Conservation (phyloP, 441 rosid species). For the Bruguiera hainesii region DNA sequence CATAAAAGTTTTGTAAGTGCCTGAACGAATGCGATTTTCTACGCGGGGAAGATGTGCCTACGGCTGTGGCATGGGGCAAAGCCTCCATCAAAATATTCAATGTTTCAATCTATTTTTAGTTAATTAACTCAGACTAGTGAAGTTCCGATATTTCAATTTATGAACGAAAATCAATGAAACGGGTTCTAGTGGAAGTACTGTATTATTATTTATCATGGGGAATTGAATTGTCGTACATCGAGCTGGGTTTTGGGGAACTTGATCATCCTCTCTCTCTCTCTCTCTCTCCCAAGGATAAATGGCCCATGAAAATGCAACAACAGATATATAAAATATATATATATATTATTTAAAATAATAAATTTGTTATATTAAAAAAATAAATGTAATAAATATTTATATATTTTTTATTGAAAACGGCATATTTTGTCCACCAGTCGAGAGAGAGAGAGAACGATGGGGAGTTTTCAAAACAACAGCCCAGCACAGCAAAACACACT, state of each 20-base stretch:
- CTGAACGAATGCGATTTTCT: too few species aligned
- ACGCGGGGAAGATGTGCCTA: too few species aligned
- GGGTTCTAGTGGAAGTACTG: background rate
- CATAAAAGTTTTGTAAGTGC: slow-evolving; percentile 24
- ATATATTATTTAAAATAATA: too few species aligned
- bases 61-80: background rate
- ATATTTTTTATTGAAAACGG: too few species aligned
- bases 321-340: background rate
- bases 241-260: slow-evolving; percentile 9
- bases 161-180: background rate
- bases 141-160: too few species aligned
- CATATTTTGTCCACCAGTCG: slow-evolving; percentile 12
- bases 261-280: background rate
- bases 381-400: too few species aligned
- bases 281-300: background rate
- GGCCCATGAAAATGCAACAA: slow-evolving; percentile 11
- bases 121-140: too few species aligned
- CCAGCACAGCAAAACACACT: background rate
- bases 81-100: background rate
- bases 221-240: slow-evolving; percentile 15
- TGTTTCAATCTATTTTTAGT: too few species aligned
- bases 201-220: background rate
- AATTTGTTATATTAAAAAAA: too few species aligned
- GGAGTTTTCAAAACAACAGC: background rate
- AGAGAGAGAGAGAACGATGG: background rate